A percentile compares a stretch with the other conserved stretches of the same genome.
phyloP scores from a whole-genome alignment of 1,139 yeast species.

The Suhomyces bokatorum region DNA sequence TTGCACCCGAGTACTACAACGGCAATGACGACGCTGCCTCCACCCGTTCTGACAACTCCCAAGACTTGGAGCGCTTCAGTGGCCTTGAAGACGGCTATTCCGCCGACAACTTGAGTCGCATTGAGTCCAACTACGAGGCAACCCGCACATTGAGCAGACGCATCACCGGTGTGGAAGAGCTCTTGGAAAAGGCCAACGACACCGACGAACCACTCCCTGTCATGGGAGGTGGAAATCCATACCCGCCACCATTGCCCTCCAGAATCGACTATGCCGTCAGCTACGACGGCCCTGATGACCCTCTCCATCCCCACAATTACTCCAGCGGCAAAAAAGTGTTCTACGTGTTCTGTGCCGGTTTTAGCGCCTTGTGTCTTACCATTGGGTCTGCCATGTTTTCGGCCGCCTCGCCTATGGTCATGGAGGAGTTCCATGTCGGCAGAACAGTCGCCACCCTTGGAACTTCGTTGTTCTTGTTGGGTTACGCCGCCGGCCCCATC shows the following conservation, averaged over 20 bases:
- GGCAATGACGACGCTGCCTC: constrained; percentile 9
- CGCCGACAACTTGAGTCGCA: constrained; percentile 30
- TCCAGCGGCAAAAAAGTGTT: constrained; percentile 37
- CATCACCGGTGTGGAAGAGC: constrained; percentile 28
- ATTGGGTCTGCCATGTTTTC: constrained; percentile 69
- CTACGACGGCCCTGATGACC: constrained; percentile 62
- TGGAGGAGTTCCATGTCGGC: constrained; percentile 51
- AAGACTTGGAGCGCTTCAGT: constrained; percentile 13
- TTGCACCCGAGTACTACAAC: background rate
- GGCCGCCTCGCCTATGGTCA: constrained; percentile 44
- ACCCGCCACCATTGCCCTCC: constrained; percentile 55
- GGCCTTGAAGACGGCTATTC: constrained; percentile 17
- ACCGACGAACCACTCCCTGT: constrained; percentile 35
- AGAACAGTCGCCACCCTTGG: constrained; percentile 60
- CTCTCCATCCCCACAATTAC: constrained; percentile 66
- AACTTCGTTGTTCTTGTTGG: constrained; percentile 70
- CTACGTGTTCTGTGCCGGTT: constrained; percentile 18
- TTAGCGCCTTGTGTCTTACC: constrained; percentile 43
- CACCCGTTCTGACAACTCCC: background rate
- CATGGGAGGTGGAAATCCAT: constrained; percentile 60
- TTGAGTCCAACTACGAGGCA: constrained; percentile 28
- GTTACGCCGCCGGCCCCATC: constrained; percentile 82
- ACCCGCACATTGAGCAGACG: constrained; percentile 29
- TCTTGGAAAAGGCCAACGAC: constrained; percentile 29
- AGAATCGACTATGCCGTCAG: constrained; percentile 53